These are phyloP conservation scores for Aspergillus niger DNA, from an alignment of 2,329 filamentous ascomycete genomes.

Conservation along the genomic window DNA sequence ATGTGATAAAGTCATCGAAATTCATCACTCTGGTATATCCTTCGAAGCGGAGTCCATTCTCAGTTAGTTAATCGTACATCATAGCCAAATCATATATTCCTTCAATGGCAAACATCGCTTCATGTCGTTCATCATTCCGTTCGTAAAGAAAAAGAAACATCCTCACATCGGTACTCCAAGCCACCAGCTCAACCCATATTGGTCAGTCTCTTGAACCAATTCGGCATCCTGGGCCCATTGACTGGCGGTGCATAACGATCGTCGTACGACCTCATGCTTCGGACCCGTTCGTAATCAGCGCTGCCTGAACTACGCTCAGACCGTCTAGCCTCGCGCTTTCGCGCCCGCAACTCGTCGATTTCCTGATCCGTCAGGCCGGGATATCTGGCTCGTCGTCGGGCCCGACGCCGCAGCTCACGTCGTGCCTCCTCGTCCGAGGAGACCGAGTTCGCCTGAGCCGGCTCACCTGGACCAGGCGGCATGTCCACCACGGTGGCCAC, in stretches of 20 bases:
- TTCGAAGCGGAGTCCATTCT: too few species aligned
- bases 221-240: constrained; percentile 38
- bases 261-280: constrained; percentile 33
- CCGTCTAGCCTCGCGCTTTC: constrained; percentile 33
- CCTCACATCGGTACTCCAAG: too few species aligned
- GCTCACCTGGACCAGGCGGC: constrained; percentile 33
- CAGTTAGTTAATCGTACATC: too few species aligned
- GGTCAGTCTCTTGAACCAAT: constrained; percentile 49
- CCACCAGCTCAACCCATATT: constrained; percentile 27
- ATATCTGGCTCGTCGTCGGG: constrained; percentile 44
- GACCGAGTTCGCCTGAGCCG: constrained; percentile 36
- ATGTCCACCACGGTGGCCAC: constrained; percentile 50
- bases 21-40: too few species aligned
- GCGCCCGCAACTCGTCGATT: constrained; percentile 39
- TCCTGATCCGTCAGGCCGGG: constrained; percentile 44
- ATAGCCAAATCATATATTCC: too few species aligned
- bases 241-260: constrained; percentile 28
- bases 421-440: constrained; percentile 48
- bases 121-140: constrained; percentile 6
- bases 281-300: constrained; percentile 43
- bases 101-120: too few species aligned
- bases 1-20: neutral
- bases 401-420: constrained; percentile 40
- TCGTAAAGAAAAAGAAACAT: too few species aligned
- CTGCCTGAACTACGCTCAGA: constrained; percentile 42